Evolutionary conservation across 1,284 basidiomycete species (phyloP).

Genomic region (Schizophyllum commune): DNA sequence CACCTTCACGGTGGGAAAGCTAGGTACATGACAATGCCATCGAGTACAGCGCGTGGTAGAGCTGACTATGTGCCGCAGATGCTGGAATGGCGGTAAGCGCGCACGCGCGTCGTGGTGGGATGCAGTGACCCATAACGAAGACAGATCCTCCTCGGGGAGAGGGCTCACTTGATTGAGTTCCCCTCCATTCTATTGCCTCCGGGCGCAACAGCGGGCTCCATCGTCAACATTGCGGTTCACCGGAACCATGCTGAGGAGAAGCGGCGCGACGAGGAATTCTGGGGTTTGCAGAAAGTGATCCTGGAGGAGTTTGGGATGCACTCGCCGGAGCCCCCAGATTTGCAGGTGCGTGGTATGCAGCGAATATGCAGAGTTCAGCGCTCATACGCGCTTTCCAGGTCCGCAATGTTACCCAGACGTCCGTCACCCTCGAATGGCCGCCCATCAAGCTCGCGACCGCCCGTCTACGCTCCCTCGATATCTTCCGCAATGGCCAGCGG

Average conservation of each 20-base stretch:
- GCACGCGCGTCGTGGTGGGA: conserved; percentile 2
- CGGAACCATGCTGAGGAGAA: conserved; percentile 80
- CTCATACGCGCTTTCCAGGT: conserved; percentile 36
- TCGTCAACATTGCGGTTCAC: conserved; percentile 90
- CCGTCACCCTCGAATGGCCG: conserved; percentile 90
- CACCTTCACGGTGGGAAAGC: conserved; percentile 45
- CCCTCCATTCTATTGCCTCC: conserved; percentile 88
- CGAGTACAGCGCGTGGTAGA: conserved; percentile 1
- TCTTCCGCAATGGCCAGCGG: conserved; percentile 85
- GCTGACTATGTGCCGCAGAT: conserved; percentile 32
- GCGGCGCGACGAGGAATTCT: conserved; percentile 73
- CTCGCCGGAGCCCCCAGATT: conserved; percentile 65
- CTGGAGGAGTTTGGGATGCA: conserved; percentile 64
- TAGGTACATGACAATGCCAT: conserved; percentile 23
- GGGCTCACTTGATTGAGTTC: conserved; percentile 93
- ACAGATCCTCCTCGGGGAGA: conserved; percentile 84
- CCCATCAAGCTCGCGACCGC: conserved; percentile 78
- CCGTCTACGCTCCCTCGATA: conserved; percentile 79
- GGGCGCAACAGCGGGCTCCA: conserved; percentile 87
- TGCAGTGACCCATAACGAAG: conserved; percentile 6
- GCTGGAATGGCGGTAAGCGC: conserved; percentile 73
- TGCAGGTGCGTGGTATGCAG: conserved; percentile 42
- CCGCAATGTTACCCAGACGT: conserved; percentile 93
- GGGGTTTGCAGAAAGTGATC: conserved; percentile 76
- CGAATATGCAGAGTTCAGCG: not conserved